Conservation (phyloP, 176 grass and related monocot species). For the Carex kokanica region DNA sequence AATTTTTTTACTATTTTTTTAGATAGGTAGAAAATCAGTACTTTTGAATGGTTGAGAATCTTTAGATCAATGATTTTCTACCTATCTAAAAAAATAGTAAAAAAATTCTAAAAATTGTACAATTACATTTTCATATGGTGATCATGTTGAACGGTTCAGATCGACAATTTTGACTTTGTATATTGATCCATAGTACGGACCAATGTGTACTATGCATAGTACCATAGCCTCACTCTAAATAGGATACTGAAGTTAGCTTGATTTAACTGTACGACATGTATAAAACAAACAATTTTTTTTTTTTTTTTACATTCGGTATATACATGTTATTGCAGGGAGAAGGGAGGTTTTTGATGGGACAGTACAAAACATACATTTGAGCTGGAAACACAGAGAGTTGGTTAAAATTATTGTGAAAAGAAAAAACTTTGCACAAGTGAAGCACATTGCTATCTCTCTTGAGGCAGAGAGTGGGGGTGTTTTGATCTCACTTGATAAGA, state of each 20-base stretch:
- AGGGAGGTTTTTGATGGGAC: conserved; percentile 90
- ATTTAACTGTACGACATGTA: neutral
- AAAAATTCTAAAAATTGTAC: no score
- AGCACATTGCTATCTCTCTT: conserved; percentile 85
- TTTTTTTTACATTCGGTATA: neutral
- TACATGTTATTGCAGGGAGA: conserved; percentile 47
- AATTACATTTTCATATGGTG: no score
- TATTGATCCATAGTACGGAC: no score
- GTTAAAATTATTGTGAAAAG: conserved; percentile 81
- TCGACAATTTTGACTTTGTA: no score
- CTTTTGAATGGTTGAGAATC: no score
- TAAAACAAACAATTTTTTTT: neutral
- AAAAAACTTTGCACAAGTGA: conserved; percentile 83
- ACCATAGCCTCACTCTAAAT: no score
- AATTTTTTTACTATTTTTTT: no score
- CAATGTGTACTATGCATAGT: no score
- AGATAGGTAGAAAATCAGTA: no score
- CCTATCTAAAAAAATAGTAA: no score
- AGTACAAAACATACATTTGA: conserved; percentile 89
- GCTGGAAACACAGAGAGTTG: conserved; percentile 89
- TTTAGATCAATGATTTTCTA: no score
- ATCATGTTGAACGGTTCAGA: no score
- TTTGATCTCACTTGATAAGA: conserved; percentile 90
- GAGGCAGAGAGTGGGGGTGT: conserved; percentile 93
- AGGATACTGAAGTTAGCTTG: neutral